These are phyloP conservation scores for Phytophthora cajani DNA, from an alignment of 352 stramenopile genomes.

Conservation along the genomic window DNA sequence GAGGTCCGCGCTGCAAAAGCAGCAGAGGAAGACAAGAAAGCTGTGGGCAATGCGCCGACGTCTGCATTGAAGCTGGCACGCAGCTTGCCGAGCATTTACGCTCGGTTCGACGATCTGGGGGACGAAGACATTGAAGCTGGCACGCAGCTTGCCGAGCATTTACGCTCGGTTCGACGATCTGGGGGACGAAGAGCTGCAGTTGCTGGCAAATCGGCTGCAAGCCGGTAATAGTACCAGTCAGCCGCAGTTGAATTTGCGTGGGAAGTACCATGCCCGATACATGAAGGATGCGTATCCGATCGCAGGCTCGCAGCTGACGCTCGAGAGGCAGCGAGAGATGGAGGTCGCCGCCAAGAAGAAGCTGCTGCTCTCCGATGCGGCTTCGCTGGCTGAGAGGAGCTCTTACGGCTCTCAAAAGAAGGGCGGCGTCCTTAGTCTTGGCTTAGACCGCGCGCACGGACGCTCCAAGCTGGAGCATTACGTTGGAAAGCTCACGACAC, in stretches of 20 bases:
- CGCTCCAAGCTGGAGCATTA: conserved; percentile 64
- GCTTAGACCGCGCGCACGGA: conserved; percentile 9
- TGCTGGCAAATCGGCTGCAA: conserved; percentile 53
- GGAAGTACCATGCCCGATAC: conserved; percentile 75
- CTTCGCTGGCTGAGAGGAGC: conserved; percentile 3
- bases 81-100: conserved; percentile 50
- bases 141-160: conserved; percentile 33
- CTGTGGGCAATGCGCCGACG: neutral
- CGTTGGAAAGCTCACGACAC: conserved; percentile 41
- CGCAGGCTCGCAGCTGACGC: conserved; percentile 67
- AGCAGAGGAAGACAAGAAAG: conserved; percentile 9
- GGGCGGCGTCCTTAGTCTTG: conserved; percentile 13
- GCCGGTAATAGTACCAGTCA: conserved; percentile 5
- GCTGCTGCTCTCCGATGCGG: conserved; percentile 51
- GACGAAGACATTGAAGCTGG: conserved; percentile 26
- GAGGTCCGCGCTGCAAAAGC: conserved; percentile 23
- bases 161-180: conserved; percentile 64
- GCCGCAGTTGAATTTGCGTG: conserved; percentile 53
- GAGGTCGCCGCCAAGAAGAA: conserved; percentile 71
- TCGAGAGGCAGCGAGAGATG: conserved; percentile 73
- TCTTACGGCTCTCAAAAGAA: neutral
- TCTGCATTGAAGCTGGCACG: conserved; percentile 1
- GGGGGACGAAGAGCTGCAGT: conserved; percentile 42
- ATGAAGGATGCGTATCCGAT: conserved; percentile 81
- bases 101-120: conserved; percentile 51